These are phyloP conservation scores for Ophiostoma himal-ulmi DNA, from an alignment of 2,329 filamentous ascomycete genomes.

Conservation along the genomic window DNA sequence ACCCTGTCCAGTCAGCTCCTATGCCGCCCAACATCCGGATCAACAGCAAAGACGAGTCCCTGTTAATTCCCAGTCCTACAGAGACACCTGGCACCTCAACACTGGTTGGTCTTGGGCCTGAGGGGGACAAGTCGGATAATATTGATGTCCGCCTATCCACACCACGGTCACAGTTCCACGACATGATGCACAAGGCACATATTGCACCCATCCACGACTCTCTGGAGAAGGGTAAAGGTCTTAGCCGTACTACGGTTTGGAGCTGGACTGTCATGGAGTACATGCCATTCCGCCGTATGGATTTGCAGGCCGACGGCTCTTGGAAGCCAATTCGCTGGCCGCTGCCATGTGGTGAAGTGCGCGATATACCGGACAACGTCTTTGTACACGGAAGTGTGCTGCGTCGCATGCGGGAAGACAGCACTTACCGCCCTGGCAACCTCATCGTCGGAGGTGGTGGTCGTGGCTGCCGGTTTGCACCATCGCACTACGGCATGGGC, in stretches of 20 bases:
- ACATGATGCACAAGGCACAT: slow-evolving; percentile 53
- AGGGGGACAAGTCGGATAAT: not conserved
- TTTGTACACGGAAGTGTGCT: slow-evolving; percentile 70
- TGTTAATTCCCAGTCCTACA: slow-evolving; percentile 14
- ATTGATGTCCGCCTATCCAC: slow-evolving; percentile 17
- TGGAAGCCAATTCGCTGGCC: slow-evolving; percentile 81
- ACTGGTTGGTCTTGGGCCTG: not conserved
- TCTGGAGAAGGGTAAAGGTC: slow-evolving; percentile 57
- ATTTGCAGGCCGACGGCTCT: slow-evolving; percentile 62
- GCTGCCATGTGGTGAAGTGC: slow-evolving; percentile 67
- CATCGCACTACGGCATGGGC: slow-evolving; percentile 58
- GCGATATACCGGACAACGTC: slow-evolving; percentile 66
- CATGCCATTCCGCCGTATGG: slow-evolving; percentile 75
- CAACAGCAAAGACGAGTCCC: slow-evolving; percentile 30
- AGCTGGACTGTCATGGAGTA: slow-evolving; percentile 78
- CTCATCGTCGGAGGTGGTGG: slow-evolving; percentile 45
- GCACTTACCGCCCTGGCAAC: slow-evolving; percentile 67
- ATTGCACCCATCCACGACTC: slow-evolving; percentile 62
- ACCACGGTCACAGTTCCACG: slow-evolving; percentile 43
- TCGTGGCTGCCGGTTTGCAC: slow-evolving; percentile 54
- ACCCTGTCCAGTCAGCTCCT: slow-evolving; percentile 14
- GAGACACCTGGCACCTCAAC: slow-evolving; percentile 24
- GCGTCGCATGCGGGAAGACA: slow-evolving; percentile 59
- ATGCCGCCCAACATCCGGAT: slow-evolving; percentile 34
- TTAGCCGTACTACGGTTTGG: slow-evolving; percentile 50